phyloP scores from a whole-genome alignment of 257 asterid genomes.

The Asclepias syriaca region DNA sequence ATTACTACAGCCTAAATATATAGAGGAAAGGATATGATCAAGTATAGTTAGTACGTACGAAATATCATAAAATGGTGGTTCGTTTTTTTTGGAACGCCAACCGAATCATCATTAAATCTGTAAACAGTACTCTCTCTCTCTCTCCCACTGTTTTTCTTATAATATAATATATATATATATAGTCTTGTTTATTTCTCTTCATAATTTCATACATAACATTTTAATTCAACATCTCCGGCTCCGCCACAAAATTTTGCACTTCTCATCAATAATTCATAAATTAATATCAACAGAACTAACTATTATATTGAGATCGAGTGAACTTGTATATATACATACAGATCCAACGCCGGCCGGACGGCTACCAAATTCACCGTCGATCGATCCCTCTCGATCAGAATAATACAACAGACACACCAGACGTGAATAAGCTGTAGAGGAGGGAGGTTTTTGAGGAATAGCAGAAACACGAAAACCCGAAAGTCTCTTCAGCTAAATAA shows the following conservation, averaged over 20 bases:
- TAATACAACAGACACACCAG: no score
- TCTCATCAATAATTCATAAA: not conserved
- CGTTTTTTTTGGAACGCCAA: slow-evolving; percentile 1
- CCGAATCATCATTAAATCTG: slow-evolving; percentile 15
- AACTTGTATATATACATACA: no score
- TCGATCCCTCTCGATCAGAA: no score
- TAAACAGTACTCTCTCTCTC: slow-evolving; percentile 16
- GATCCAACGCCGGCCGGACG: no score
- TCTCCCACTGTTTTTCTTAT: slow-evolving; percentile 4
- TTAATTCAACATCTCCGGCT: not conserved
- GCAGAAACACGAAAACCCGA: not conserved
- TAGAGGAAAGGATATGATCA: slow-evolving; percentile 12
- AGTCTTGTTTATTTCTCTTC: slow-evolving; percentile 2
- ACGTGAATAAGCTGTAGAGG: no score
- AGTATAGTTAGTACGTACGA: not conserved
- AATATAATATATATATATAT: not conserved
- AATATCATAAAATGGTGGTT: slow-evolving; percentile 1
- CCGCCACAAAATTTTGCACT: not conserved
- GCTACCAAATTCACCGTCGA: no score
- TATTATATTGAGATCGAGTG: no score
- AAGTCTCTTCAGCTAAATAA: not conserved
- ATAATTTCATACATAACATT: not conserved
- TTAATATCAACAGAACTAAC: no score
- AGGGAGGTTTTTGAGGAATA: no score
- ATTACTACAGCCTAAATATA: no score